Percentiles rank a stretch among this genome's conserved stretches.
Conservation (phyloP, 2,329 filamentous ascomycete species). For the Aspergillus vadensis region DNA sequence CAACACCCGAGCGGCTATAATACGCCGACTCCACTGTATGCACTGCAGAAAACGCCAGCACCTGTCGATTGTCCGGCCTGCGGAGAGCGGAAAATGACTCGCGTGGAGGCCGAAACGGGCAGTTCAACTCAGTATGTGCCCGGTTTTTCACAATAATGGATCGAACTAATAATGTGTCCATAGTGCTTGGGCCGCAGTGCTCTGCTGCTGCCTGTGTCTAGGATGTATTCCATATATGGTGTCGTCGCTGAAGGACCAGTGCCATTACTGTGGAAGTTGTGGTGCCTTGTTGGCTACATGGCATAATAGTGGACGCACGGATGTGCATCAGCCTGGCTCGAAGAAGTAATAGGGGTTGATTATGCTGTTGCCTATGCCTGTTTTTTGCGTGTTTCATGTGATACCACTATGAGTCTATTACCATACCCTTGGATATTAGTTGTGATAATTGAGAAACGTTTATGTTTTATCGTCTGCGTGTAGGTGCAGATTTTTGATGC, state of each 20-base stretch:
- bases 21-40: constrained; percentile 27
- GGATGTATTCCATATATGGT: constrained; percentile 55
- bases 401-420: background rate
- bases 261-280: constrained; percentile 53
- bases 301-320: constrained; percentile 52
- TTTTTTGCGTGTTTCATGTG: background rate
- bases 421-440: too few relatives aligned
- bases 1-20: constrained; percentile 28
- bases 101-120: constrained; percentile 24
- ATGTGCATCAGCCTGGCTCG: constrained; percentile 38
- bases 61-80: constrained; percentile 54
- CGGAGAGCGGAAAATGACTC: constrained; percentile 40
- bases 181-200: constrained; percentile 49
- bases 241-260: constrained; percentile 50
- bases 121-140: constrained; percentile 34
- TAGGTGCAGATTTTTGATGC: too few relatives aligned
- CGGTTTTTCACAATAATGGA: background rate
- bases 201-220: constrained; percentile 48
- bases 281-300: constrained; percentile 49
- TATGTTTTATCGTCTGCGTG: too few relatives aligned
- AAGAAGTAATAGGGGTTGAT: background rate
- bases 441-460: too few relatives aligned
- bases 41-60: constrained; percentile 36
- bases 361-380: background rate
- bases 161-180: background rate